Percentiles rank a stretch among this genome's conserved stretches.
Evolutionary conservation across 306 rosid genomes (phyloP).

Genomic region (Canavalia ensiformis): DNA sequence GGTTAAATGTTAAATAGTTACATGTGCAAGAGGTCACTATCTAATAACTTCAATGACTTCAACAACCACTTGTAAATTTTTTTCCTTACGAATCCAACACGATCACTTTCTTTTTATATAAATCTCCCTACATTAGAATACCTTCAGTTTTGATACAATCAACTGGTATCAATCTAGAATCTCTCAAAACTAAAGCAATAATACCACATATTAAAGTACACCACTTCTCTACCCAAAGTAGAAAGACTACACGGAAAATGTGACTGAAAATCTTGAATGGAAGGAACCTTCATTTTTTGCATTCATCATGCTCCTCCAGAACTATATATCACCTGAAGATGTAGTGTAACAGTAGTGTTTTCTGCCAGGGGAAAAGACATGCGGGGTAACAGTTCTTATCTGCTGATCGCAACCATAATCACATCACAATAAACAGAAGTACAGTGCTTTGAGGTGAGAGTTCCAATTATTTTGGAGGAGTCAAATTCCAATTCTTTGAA

Average conservation of each 20-base stretch:
- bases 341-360: neutral
- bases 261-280: conserved; percentile 4
- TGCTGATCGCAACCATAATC: conserved; percentile 39
- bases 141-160: conserved; percentile 17
- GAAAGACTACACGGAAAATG: conserved; percentile 5
- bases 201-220: conserved; percentile 14
- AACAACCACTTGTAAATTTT: neutral
- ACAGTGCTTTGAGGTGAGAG: conserved; percentile 30
- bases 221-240: neutral
- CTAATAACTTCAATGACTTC: neutral
- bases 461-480: conserved; percentile 56
- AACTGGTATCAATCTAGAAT: conserved; percentile 24
- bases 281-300: conserved; percentile 18
- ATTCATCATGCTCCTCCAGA: conserved; percentile 34
- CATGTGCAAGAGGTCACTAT: neutral
- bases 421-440: conserved; percentile 27
- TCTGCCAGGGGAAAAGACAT: conserved; percentile 16
- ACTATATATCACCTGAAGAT: conserved; percentile 29
- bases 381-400: conserved; percentile 26
- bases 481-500: conserved; percentile 62
- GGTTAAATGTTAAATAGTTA: neutral
- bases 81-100: neutral
- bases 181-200: conserved; percentile 36
- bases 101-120: neutral
- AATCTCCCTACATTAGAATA: conserved; percentile 26